Evolutionary conservation across 176 grass and related monocot genomes (phyloP).

Genomic region (Avena sativa): DNA sequence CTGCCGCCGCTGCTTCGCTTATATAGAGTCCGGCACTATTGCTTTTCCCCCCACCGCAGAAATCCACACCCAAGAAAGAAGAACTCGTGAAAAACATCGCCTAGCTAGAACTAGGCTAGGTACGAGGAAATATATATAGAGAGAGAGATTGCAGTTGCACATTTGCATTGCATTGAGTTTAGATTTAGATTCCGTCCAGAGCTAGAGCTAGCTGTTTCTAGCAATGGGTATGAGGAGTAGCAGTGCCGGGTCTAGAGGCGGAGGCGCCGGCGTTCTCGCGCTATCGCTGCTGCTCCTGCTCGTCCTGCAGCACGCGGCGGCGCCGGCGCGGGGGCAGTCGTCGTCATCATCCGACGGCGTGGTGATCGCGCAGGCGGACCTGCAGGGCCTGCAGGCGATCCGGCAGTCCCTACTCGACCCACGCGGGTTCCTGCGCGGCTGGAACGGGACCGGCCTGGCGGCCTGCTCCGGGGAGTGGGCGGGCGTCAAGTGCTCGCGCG

Average conservation of each 20-base stretch:
- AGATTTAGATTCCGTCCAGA: not conserved
- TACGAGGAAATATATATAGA: constrained; percentile 4
- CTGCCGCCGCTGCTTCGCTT: constrained; percentile 1
- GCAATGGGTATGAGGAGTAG: constrained; percentile 34
- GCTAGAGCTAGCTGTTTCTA: constrained; percentile 15
- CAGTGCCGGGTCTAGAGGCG: not conserved
- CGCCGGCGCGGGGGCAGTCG: constrained; percentile 18
- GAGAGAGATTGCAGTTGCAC: not conserved
- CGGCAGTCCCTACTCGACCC: constrained; percentile 65
- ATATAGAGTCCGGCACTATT: constrained; percentile 44
- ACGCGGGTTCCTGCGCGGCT: constrained; percentile 68
- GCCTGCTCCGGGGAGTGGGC: constrained; percentile 90
- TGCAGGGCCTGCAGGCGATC: constrained; percentile 85
- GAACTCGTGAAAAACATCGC: constrained; percentile 18
- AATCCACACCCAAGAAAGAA: constrained; percentile 22
- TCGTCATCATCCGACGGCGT: constrained; percentile 60
- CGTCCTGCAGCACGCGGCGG: not conserved
- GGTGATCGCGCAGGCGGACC: constrained; percentile 74
- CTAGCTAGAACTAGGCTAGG: constrained; percentile 29
- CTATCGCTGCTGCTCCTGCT: not conserved
- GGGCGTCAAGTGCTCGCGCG: constrained; percentile 79
- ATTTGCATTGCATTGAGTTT: not conserved
- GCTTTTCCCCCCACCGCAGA: constrained; percentile 38
- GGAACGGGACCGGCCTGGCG: constrained; percentile 89
- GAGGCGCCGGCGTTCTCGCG: not conserved